phyloP scores from a whole-genome alignment of 2,329 filamentous ascomycete genomes.

The Clarireedia hainanense region DNA sequence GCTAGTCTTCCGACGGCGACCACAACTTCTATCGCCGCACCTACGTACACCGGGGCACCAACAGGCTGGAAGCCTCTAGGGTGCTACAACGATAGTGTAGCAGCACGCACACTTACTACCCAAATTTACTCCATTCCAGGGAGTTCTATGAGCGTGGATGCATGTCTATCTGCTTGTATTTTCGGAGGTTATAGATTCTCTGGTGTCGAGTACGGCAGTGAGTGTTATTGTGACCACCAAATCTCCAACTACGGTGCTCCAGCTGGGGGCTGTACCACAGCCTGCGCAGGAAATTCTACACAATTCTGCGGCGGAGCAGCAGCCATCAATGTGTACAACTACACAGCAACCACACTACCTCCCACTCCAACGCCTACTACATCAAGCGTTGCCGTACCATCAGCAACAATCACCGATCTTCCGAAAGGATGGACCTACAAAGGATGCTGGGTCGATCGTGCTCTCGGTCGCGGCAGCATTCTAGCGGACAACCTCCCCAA shows the following conservation, averaged over 20 bases:
- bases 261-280: constrained; percentile 18
- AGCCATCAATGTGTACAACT: constrained; percentile 20
- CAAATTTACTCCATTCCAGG: constrained; percentile 12
- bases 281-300: constrained; percentile 21
- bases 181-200: constrained; percentile 21
- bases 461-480: constrained; percentile 15
- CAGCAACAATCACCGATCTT: constrained; percentile 12
- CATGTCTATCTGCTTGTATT: constrained; percentile 29
- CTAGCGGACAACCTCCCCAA: constrained; percentile 12
- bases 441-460: constrained; percentile 21
- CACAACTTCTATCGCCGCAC: constrained; percentile 2
- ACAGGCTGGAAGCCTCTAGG: constrained; percentile 17
- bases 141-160: constrained; percentile 16
- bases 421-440: constrained; percentile 19
- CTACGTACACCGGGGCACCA: constrained; percentile 8
- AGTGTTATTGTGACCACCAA: constrained; percentile 22
- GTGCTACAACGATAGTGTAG: constrained; percentile 19
- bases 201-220: constrained; percentile 29
- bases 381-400: neutral
- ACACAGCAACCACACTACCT: constrained; percentile 9
- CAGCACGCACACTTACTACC: constrained; percentile 14
- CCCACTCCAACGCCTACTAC: constrained; percentile 5
- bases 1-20: constrained; percentile 3
- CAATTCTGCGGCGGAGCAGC: constrained; percentile 28
- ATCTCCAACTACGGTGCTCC: constrained; percentile 9